These are phyloP conservation scores for Parmelia sp. DNA, from an alignment of 495 filamentous ascomycete species.

Conservation along the genomic window DNA sequence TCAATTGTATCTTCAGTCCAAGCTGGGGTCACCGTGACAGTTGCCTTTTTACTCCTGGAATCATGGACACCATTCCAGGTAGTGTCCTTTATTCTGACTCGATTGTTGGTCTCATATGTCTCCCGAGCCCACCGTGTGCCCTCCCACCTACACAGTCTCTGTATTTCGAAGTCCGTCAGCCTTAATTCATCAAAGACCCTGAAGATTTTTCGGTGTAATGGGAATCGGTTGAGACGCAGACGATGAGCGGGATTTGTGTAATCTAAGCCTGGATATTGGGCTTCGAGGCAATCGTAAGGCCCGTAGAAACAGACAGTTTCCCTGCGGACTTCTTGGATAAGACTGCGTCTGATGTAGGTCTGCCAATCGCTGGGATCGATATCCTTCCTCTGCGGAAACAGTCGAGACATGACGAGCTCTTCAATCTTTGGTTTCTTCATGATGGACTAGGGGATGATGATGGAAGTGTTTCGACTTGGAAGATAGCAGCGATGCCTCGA, in stretches of 20 bases:
- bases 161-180: slow-evolving; percentile 71
- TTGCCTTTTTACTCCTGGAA: slow-evolving; percentile 33
- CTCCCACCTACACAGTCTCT: slow-evolving; percentile 79
- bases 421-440: slow-evolving; percentile 58
- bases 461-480: background rate
- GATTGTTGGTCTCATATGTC: slow-evolving; percentile 73
- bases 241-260: slow-evolving; percentile 77
- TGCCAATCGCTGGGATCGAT: slow-evolving; percentile 53
- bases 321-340: slow-evolving; percentile 83
- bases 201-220: slow-evolving; percentile 76
- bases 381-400: slow-evolving; percentile 51
- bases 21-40: slow-evolving; percentile 29
- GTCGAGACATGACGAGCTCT: slow-evolving; percentile 49
- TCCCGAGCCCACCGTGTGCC: slow-evolving; percentile 88
- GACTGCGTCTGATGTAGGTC: slow-evolving; percentile 54
- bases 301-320: slow-evolving; percentile 85
- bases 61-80: slow-evolving; percentile 59
- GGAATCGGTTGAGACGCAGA: slow-evolving; percentile 72
- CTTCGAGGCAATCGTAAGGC: slow-evolving; percentile 74
- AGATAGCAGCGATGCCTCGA: slow-evolving; percentile 1
- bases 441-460: slow-evolving; percentile 14
- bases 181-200: slow-evolving; percentile 71
- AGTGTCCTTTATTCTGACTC: slow-evolving; percentile 67
- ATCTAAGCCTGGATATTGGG: slow-evolving; percentile 86
- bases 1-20: background rate